Percentiles rank a stretch among this genome's conserved stretches.
Evolutionary conservation across 805 yeast genomes (phyloP).

Genomic region (Schwanniomyces yamadae): DNA sequence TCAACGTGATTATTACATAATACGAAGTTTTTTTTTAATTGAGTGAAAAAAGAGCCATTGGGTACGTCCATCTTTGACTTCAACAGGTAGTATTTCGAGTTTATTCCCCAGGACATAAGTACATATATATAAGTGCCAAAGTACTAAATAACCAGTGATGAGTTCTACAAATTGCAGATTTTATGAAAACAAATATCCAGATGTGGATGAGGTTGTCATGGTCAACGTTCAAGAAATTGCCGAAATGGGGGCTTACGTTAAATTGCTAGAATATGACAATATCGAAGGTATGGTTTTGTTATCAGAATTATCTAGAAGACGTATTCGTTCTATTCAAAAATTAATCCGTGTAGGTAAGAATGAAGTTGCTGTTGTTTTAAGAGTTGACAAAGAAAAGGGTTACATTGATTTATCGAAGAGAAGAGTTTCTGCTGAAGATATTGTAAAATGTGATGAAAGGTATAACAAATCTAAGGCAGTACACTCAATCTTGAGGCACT

Average conservation of each 20-base stretch:
- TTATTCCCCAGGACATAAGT: too few species aligned
- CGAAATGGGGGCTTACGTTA: conserved; percentile 99
- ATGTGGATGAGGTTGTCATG: conserved; percentile 98
- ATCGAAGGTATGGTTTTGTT: conserved; percentile 98
- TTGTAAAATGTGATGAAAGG: conserved; percentile 94
- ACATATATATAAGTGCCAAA: too few species aligned
- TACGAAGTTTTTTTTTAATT: background rate
- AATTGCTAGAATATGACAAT: conserved; percentile 92
- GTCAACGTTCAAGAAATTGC: conserved; percentile 98
- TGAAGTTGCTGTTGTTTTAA: conserved; percentile 95
- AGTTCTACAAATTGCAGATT: conserved; percentile 90
- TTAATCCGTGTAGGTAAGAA: conserved; percentile 97
- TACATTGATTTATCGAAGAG: conserved; percentile 97
- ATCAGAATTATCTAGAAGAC: conserved; percentile 96
- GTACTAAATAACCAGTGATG: conserved; percentile 43
- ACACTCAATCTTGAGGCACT: conserved; percentile 96
- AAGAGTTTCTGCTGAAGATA: conserved; percentile 97
- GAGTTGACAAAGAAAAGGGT: conserved; percentile 98
- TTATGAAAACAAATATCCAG: conserved; percentile 97
- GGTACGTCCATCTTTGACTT: too few species aligned
- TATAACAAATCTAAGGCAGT: conserved; percentile 96
- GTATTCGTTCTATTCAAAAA: conserved; percentile 96
- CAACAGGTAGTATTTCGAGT: too few species aligned
- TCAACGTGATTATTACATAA: background rate
- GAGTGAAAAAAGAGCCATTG: too few species aligned